Evolutionary conservation across 176 grass and related monocot genomes (phyloP), one percentile per base, ranked within the genome.

Genomic region (Bonia amplexicaulis): DNA sequence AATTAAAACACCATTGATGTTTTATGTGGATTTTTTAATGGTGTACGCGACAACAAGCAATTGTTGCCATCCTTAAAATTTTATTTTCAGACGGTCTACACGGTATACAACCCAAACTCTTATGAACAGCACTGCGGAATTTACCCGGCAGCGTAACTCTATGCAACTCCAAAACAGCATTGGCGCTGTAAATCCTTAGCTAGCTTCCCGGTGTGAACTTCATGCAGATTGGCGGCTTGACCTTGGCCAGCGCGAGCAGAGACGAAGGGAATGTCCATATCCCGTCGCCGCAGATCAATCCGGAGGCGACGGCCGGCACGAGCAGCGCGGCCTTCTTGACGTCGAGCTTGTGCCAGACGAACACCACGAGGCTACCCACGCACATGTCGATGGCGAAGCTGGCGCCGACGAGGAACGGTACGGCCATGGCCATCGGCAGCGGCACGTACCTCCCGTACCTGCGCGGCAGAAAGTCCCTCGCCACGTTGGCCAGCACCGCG

Each of bases 381-480:
- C 88, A 96, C 96, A 99, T 98, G 78, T 99, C 96, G 63, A 99
- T 92, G 25, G 93, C 96, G 80, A 99, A 99, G 90, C 70, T 99
- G 26, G 93, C 93, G 65, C 96, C 96, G 4, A 95, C 91, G 66
- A 99, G 84, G 84, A 99, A 93, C 29, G 96, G 96, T 73, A 99
- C 91, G 26, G 96, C 96, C 96, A 99, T 99, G 76, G 96, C 96
- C 93, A 99, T 95, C 2, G 96, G 96, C 86, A 99, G 84, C 12
- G 96, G 96, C 66, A 99, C 83, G 93, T 81, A 84, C 47, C 69
- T 49, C 7, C 84, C 91, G 23, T 91, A 9, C 69, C 83, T 61
- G 1, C 74, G 45, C 6, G 96, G 96, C 29, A 92, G 39, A 15
- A 94, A 42, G 72, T 99, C 96, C 66, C 91, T 87, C 64, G 88